Conservation (phyloP, 2,329 filamentous ascomycete species). For the Geoglossum cookeanum region DNA sequence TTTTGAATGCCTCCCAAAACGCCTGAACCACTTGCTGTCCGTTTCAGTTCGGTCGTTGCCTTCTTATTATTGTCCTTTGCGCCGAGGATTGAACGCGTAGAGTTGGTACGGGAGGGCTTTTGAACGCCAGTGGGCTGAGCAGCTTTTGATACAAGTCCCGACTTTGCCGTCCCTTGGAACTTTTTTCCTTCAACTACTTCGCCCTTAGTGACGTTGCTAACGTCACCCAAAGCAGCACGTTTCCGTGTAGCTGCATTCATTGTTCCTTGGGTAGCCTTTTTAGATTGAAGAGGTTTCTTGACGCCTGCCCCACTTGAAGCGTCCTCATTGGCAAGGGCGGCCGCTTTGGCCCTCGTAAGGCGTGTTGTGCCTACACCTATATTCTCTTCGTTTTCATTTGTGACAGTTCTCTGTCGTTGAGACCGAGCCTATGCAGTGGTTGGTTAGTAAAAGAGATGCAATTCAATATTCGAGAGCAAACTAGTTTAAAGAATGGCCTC, state of each 20-base stretch:
- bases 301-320: slow-evolving; percentile 40
- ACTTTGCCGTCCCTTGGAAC: slow-evolving; percentile 40
- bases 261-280: slow-evolving; percentile 36
- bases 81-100: slow-evolving; percentile 42
- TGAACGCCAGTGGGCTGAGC: slow-evolving; percentile 65
- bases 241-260: slow-evolving; percentile 36
- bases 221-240: slow-evolving; percentile 75
- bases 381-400: slow-evolving; percentile 94
- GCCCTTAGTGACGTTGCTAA: slow-evolving; percentile 82
- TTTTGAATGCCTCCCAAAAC: slow-evolving; percentile 44
- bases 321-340: slow-evolving; percentile 34
- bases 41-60: slow-evolving; percentile 43
- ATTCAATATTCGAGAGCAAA: neutral
- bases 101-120: slow-evolving; percentile 43
- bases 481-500: neutral
- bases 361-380: slow-evolving; percentile 45
- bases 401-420: slow-evolving; percentile 53
- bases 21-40: slow-evolving; percentile 52
- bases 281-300: slow-evolving; percentile 46
- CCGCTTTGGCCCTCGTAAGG: slow-evolving; percentile 82
- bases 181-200: slow-evolving; percentile 46
- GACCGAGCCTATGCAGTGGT: slow-evolving; percentile 38
- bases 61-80: slow-evolving; percentile 52
- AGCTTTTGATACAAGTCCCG: slow-evolving; percentile 58
- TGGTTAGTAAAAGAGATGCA: slow-evolving; percentile 1